Evolutionary conservation across 164 flowering plant genomes (phyloP).

Genomic region (Piper longum): DNA sequence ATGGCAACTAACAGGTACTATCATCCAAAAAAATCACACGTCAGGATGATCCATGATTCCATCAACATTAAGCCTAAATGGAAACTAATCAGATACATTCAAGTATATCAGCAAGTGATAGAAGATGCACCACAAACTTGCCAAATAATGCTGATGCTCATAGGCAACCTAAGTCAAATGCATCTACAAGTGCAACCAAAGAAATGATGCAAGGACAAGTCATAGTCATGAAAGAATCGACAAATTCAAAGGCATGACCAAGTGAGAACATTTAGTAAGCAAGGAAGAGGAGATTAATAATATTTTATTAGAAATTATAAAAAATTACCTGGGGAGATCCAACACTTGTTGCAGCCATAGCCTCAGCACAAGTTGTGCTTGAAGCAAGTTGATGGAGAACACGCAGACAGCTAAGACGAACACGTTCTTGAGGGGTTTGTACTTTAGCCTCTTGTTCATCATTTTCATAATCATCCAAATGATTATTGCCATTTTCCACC

Average conservation of each 20-base stretch:
- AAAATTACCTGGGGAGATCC: slow-evolving; percentile 84
- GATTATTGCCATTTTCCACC: slow-evolving; percentile 23
- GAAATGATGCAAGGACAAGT: too few relatives aligned
- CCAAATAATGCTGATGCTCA: not conserved
- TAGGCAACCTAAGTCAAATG: not conserved
- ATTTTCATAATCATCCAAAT: slow-evolving; percentile 29
- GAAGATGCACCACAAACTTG: not conserved
- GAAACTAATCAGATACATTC: not conserved
- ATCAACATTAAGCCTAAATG: not conserved
- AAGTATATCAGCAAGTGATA: not conserved
- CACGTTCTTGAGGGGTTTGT: slow-evolving; percentile 90
- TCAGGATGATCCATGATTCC: not conserved
- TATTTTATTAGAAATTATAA: too few relatives aligned
- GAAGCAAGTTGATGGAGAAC: slow-evolving; percentile 98
- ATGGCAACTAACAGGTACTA: too few relatives aligned
- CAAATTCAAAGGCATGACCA: too few relatives aligned
- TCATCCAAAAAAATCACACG: too few relatives aligned
- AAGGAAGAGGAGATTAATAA: not conserved
- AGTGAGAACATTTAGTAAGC: not conserved
- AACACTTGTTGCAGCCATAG: slow-evolving; percentile 98
- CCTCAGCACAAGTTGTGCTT: slow-evolving; percentile 96
- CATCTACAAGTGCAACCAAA: too few relatives aligned
- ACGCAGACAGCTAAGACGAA: slow-evolving; percentile 95
- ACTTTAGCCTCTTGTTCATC: slow-evolving; percentile 31
- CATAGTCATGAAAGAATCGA: too few relatives aligned